These are phyloP conservation scores for Leptomonas pyrrhocoris DNA, from an alignment of 208 protist species.

Conservation along the genomic window DNA sequence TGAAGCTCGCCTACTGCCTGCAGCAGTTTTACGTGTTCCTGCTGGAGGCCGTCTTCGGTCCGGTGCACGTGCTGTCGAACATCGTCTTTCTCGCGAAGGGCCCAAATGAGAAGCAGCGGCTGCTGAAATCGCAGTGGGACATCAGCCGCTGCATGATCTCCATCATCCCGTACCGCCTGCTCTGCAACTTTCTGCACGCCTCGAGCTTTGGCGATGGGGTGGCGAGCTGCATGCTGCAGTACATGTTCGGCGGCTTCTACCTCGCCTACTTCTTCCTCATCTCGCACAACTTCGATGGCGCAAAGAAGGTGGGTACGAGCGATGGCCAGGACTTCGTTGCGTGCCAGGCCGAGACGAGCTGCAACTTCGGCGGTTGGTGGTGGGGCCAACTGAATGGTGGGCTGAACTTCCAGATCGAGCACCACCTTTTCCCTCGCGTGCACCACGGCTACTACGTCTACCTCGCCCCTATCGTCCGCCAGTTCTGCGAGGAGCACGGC, in stretches of 20 bases:
- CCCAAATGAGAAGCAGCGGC: conserved; percentile 54
- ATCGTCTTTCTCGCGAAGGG: conserved; percentile 60
- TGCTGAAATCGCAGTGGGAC: conserved; percentile 64
- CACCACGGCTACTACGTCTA: conserved; percentile 82
- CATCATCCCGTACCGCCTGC: conserved; percentile 60
- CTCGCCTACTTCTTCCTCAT: conserved; percentile 86
- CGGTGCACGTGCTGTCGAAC: conserved; percentile 70
- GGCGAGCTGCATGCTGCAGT: conserved; percentile 56
- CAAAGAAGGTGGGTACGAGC: conserved; percentile 62
- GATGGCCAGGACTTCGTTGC: conserved; percentile 64
- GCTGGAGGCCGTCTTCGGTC: conserved; percentile 73
- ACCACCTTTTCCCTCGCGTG: conserved; percentile 88
- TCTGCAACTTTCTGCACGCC: conserved; percentile 64
- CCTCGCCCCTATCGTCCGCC: conserved; percentile 71
- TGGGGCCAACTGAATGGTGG: conserved; percentile 81
- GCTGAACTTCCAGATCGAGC: conserved; percentile 91
- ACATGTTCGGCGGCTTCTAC: conserved; percentile 78
- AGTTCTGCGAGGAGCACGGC: conserved; percentile 63
- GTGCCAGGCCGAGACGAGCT: conserved; percentile 73
- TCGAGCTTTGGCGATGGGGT: conserved; percentile 46
- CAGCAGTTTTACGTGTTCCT: conserved; percentile 81
- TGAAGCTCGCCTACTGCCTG: conserved; percentile 62
- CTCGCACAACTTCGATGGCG: conserved; percentile 81
- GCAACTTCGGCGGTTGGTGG: conserved; percentile 80
- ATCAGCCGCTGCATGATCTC: conserved; percentile 55